phyloP scores from a whole-genome alignment of 768 basidiomycete genomes.

The Podaxis sp. region DNA sequence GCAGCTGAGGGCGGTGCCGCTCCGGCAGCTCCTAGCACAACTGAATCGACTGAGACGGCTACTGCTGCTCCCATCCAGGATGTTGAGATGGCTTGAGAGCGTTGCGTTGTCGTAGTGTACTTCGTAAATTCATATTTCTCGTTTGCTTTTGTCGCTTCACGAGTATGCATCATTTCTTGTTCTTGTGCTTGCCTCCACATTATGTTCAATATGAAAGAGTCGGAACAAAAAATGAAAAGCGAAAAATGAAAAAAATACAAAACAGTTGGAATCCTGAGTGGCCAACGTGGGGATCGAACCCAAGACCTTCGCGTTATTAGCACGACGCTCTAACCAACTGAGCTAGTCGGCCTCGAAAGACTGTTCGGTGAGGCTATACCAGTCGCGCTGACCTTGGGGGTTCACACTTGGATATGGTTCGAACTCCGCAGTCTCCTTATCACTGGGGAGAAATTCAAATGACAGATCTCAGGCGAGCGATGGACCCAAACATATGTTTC shows the following conservation, averaged over 20 bases:
- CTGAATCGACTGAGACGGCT: conserved; percentile 13
- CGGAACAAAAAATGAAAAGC: background rate
- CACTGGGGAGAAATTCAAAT: too few species aligned
- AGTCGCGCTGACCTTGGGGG: too few species aligned
- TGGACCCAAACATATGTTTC: too few species aligned
- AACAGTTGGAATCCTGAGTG: background rate
- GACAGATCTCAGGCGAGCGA: too few species aligned
- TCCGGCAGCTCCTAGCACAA: conserved; percentile 12
- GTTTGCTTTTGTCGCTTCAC: conserved; percentile 5
- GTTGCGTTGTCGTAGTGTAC: background rate
- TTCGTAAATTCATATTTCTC: conserved; percentile 11
- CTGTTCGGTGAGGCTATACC: too few species aligned
- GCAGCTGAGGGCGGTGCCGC: conserved; percentile 9
- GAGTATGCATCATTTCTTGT: background rate
- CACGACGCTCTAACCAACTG: conserved; percentile 86
- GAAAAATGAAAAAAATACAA: background rate
- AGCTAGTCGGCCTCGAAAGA: conserved; percentile 63
- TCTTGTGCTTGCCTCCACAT: background rate
- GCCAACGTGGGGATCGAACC: conserved; percentile 27
- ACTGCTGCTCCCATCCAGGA: conserved; percentile 34
- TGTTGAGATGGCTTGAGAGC: conserved; percentile 49
- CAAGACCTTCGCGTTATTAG: conserved; percentile 76
- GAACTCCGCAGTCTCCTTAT: too few species aligned
- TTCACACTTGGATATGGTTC: too few species aligned
- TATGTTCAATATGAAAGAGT: background rate